Conservation (phyloP, 345 rosid genomes). For the Brassica cretica region DNA sequence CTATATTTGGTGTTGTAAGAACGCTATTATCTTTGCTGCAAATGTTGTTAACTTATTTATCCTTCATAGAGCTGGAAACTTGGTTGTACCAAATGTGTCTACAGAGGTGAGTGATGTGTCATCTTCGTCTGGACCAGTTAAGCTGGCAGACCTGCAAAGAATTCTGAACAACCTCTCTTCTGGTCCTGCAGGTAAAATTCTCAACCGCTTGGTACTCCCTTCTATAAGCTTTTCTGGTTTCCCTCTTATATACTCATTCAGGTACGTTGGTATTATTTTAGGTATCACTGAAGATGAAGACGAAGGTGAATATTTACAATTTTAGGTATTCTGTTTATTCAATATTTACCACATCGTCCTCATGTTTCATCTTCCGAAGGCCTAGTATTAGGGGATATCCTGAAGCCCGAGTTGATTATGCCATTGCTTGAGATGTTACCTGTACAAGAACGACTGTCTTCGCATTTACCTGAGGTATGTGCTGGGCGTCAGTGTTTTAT, state of each 20-base stretch:
- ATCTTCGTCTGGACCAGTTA: conserved; percentile 86
- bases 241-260: conserved; percentile 33
- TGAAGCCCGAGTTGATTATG: conserved; percentile 88
- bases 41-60: conserved; percentile 10
- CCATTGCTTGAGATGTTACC: conserved; percentile 79
- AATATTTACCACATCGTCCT: background rate
- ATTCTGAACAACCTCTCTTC: conserved; percentile 69
- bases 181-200: conserved; percentile 59
- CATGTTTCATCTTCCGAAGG: conserved; percentile 48
- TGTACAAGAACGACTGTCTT: conserved; percentile 60
- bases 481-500: conserved; percentile 13
- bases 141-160: conserved; percentile 85
- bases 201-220: conserved; percentile 6
- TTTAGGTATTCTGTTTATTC: background rate
- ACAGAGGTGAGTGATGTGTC: conserved; percentile 72
- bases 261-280: conserved; percentile 42
- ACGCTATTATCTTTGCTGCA: background rate
- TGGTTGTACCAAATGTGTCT: conserved; percentile 59
- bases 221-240: conserved; percentile 7
- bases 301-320: conserved; percentile 55
- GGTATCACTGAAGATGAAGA: conserved; percentile 65
- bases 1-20: background rate
- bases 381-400: conserved; percentile 74
- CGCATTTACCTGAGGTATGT: conserved; percentile 86
- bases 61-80: conserved; percentile 72